Evolutionary conservation across 805 yeast genomes (phyloP).

Genomic region (Zygosaccharomyces gambellarensis): DNA sequence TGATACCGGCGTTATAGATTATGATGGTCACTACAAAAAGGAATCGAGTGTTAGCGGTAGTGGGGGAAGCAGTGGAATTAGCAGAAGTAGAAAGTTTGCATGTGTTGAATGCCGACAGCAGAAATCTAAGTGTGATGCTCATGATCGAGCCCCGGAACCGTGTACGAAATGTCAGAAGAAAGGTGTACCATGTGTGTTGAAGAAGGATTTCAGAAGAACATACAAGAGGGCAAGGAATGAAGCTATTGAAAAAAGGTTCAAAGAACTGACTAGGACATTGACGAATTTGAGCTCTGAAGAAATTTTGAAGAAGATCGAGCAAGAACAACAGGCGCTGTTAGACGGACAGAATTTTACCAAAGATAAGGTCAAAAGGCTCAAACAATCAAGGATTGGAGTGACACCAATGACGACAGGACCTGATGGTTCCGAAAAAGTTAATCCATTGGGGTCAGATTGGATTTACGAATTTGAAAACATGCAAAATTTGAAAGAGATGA

Average conservation of each 20-base stretch:
- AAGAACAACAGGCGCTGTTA: constrained; percentile 24
- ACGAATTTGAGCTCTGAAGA: constrained; percentile 31
- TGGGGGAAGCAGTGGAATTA: constrained; percentile 6
- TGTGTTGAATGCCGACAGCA: constrained; percentile 97
- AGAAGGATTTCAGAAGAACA: constrained; percentile 81
- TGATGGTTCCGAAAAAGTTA: neutral
- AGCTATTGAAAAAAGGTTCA: constrained; percentile 75
- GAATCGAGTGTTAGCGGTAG: neutral
- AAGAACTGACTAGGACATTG: constrained; percentile 57
- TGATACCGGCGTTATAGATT: constrained; percentile 11
- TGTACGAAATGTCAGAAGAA: constrained; percentile 79
- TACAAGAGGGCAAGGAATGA: constrained; percentile 80
- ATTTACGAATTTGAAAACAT: neutral
- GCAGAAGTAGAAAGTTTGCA: constrained; percentile 57
- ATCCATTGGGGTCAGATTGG: neutral
- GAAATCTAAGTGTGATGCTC: constrained; percentile 86
- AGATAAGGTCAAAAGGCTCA: constrained; percentile 23
- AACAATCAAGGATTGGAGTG: constrained; percentile 4
- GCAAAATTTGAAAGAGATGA: constrained; percentile 14
- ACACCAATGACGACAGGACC: neutral
- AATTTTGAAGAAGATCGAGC: constrained; percentile 25
- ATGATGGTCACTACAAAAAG: constrained; percentile 2
- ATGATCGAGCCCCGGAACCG: constrained; percentile 65
- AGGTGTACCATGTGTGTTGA: constrained; percentile 63
- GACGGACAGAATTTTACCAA: constrained; percentile 32